phyloP scores from a whole-genome alignment of 2,329 filamentous ascomycete genomes.

The Fusarium sp. region DNA sequence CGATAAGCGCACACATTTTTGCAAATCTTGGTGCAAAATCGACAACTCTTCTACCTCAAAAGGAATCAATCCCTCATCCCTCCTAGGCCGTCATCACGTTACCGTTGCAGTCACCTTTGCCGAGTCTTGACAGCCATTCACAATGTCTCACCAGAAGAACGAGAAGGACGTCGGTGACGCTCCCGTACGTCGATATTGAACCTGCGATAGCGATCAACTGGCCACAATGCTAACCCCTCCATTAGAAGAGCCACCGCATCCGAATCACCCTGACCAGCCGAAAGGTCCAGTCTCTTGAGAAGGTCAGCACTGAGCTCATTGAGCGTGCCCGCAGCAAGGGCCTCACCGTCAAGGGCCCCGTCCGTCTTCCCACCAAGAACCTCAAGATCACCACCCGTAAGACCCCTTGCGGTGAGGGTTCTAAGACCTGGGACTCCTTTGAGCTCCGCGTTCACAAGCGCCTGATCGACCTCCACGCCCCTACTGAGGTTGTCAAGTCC shows the following conservation, averaged over 20 bases:
- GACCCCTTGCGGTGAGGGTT: slow-evolving; percentile 99
- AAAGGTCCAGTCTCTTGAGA: slow-evolving; percentile 97
- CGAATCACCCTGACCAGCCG: slow-evolving; percentile 96
- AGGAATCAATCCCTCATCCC: slow-evolving; percentile 40
- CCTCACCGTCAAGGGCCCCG: slow-evolving; percentile 97
- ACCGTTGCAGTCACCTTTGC: slow-evolving; percentile 72
- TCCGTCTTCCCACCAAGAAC: slow-evolving; percentile 97
- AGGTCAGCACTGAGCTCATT: slow-evolving; percentile 98
- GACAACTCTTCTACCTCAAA: slow-evolving; percentile 36
- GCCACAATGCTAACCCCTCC: slow-evolving; percentile 31
- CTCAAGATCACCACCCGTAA: slow-evolving; percentile 98
- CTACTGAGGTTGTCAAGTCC: slow-evolving; percentile 97
- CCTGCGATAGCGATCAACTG: slow-evolving; percentile 3
- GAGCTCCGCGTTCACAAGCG: slow-evolving; percentile 99
- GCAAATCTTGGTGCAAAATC: slow-evolving; percentile 37
- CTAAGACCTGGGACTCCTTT: slow-evolving; percentile 99
- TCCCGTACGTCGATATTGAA: slow-evolving; percentile 71
- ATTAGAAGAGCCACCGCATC: slow-evolving; percentile 94
- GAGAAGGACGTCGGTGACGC: slow-evolving; percentile 95
- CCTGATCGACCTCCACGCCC: slow-evolving; percentile 96
- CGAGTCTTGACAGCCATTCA: slow-evolving; percentile 84
- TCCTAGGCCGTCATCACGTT: slow-evolving; percentile 79
- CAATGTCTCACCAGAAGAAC: slow-evolving; percentile 94
- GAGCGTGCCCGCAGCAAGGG: slow-evolving; percentile 99
- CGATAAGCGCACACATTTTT: slow-evolving; percentile 46